Evolutionary conservation across 306 rosid genomes (phyloP), one percentile per base, ranked within the genome.

Genomic region (Pyrus communis): DNA sequence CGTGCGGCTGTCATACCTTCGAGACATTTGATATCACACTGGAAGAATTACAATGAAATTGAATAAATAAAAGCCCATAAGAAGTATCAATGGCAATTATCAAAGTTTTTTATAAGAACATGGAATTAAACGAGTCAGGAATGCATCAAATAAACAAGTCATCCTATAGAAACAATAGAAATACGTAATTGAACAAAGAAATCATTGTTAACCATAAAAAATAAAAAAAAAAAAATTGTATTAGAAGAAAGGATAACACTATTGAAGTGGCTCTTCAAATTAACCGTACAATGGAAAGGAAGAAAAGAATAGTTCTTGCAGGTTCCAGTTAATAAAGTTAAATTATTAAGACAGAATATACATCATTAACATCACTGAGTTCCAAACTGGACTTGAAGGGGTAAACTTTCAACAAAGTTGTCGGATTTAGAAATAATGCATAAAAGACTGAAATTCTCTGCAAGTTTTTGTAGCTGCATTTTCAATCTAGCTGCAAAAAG

Each of bases 1-100:
- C 0, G 86, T 83, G 67, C 86, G 80, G 71, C 86, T 83, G 49
- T 83, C 86, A 57, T 83, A 83, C 28, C 86, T 83, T 79, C 86
- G 80, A 75, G 86, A 83, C 86, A 83, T 83, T 73, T 54, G 57
- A 22, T 70, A 76, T 76, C 67, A 67, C 68, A 23, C 79, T 67
- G 74, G 13, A 40, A 76, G 45, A 35, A 38, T 62, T 52, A 14
- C 30, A 57, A 31, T 40, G 12, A 54, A 35, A 38, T 5, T 3
- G 6, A 25, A 11, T 18, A 67, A 54, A 19, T 11, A 25, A 25
- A 30, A 54, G 57, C 43, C 12, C 43, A 22, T 18, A 54, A 27
- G 58, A 67, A 66, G 52, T 1, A 58, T 17, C 38, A 38, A 14
- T 33, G 14, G 25, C 18, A 55, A 35, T 35, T 21, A 31, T 35